phyloP scores from a whole-genome alignment of 2,329 filamentous ascomycete genomes.

The Penicillium brasilianum region DNA sequence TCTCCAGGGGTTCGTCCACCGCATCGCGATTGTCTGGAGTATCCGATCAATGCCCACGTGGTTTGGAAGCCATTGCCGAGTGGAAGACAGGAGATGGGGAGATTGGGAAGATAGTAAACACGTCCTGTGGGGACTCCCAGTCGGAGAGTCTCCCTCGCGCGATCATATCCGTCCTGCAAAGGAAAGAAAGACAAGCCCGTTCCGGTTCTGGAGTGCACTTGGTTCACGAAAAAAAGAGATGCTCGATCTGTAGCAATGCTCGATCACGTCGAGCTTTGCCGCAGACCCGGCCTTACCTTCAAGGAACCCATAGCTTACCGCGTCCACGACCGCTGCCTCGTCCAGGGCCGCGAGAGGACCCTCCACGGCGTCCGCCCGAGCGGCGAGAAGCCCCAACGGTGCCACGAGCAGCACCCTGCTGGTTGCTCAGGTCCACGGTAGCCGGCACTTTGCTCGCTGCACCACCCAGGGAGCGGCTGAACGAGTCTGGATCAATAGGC shows the following conservation, averaged over 20 bases:
- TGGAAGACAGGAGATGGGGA: slow-evolving; percentile 5
- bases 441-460: slow-evolving; percentile 33
- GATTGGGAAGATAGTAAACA: slow-evolving; percentile 16
- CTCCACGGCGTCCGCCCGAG: slow-evolving; percentile 41
- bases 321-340: slow-evolving; percentile 47
- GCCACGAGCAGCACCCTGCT: slow-evolving; percentile 42
- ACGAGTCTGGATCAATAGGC: slow-evolving; percentile 56
- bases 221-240: slow-evolving; percentile 22
- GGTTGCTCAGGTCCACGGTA: slow-evolving; percentile 40
- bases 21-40: slow-evolving; percentile 7
- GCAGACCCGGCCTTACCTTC: slow-evolving; percentile 35
- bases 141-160: slow-evolving; percentile 16
- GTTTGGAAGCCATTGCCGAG: slow-evolving; percentile 22
- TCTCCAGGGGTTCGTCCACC: slow-evolving; percentile 16
- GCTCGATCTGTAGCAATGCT: slow-evolving; percentile 21
- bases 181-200: slow-evolving; percentile 28
- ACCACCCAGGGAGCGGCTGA: slow-evolving; percentile 48
- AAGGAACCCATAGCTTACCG: slow-evolving; percentile 54
- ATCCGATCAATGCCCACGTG: background rate
- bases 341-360: slow-evolving; percentile 38
- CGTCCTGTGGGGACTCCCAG: slow-evolving; percentile 20
- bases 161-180: slow-evolving; percentile 22
- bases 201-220: slow-evolving; percentile 24
- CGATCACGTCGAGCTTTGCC: slow-evolving; percentile 21
- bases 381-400: slow-evolving; percentile 42